phyloP scores from a whole-genome alignment of 73 alveolate genomes.

The Effrenium voratum region DNA sequence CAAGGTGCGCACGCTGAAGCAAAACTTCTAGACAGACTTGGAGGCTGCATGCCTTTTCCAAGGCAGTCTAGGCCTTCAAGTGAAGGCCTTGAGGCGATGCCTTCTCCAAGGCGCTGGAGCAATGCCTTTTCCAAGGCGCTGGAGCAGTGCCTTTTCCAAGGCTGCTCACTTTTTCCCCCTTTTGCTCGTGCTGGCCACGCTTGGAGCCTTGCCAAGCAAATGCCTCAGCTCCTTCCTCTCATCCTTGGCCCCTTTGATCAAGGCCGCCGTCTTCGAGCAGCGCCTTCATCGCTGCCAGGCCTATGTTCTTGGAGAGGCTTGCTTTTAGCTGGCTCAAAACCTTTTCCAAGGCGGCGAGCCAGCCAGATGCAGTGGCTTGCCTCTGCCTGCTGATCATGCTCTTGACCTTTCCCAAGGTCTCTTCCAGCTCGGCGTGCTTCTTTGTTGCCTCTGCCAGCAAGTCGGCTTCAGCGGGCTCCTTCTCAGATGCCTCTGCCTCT shows the following conservation, averaged over 20 bases:
- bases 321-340: not conserved
- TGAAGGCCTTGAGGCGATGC: too few species aligned
- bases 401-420: not conserved
- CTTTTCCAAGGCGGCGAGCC: not conserved
- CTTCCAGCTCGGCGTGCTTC: not conserved
- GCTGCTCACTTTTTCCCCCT: not conserved
- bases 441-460: not conserved
- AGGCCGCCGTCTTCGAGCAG: not conserved
- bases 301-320: not conserved
- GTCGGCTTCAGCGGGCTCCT: not conserved
- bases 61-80: too few species aligned
- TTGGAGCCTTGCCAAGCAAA: not conserved
- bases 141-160: not conserved
- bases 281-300: not conserved
- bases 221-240: not conserved
- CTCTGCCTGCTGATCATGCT: not conserved
- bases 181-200: not conserved
- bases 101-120: too few species aligned
- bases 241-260: not conserved
- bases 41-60: too few species aligned
- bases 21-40: too few species aligned
- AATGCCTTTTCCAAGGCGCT: too few species aligned
- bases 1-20: too few species aligned
- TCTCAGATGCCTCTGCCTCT: not conserved
- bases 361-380: not conserved